These are phyloP conservation scores for Termitomyces sp. DNA, from an alignment of 768 basidiomycete species.

Conservation along the genomic window DNA sequence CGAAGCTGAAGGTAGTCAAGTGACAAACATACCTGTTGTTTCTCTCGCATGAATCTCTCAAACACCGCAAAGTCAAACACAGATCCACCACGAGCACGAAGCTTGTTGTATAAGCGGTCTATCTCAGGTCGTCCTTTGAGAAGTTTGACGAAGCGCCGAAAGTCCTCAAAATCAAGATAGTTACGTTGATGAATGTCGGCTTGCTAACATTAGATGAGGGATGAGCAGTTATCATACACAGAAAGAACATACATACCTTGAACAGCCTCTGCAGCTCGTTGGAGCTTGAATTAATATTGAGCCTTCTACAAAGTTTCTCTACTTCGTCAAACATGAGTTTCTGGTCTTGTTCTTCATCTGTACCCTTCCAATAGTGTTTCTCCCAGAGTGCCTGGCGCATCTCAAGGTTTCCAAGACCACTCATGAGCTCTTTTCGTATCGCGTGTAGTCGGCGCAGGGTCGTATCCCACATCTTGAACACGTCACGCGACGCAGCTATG, in stretches of 20 bases:
- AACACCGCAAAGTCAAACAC: slow-evolving; percentile 37
- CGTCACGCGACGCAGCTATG: slow-evolving; percentile 57
- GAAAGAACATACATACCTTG: slow-evolving; percentile 30
- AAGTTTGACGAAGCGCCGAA: slow-evolving; percentile 78
- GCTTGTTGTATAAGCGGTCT: slow-evolving; percentile 51
- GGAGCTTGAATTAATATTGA: slow-evolving; percentile 61
- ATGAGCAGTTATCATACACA: slow-evolving; percentile 1
- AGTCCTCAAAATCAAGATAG: slow-evolving; percentile 76
- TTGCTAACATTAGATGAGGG: slow-evolving; percentile 36
- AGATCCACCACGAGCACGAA: slow-evolving; percentile 24
- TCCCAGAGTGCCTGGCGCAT: slow-evolving; percentile 76
- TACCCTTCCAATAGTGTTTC: slow-evolving; percentile 77
- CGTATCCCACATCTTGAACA: slow-evolving; percentile 50
- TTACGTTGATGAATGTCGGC: slow-evolving; percentile 52
- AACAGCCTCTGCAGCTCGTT: slow-evolving; percentile 59
- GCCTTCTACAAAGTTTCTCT: slow-evolving; percentile 60
- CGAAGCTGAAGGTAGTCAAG: not conserved
- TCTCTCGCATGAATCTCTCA: slow-evolving; percentile 38
- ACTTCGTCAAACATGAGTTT: slow-evolving; percentile 70
- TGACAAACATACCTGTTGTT: slow-evolving; percentile 32
- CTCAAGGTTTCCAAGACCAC: slow-evolving; percentile 61
- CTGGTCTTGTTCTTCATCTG: slow-evolving; percentile 56
- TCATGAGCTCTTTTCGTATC: slow-evolving; percentile 71
- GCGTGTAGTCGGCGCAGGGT: slow-evolving; percentile 64
- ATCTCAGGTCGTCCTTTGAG: slow-evolving; percentile 83